These are phyloP conservation scores for Candida parachauliodes DNA, from an alignment of 805 yeast species.

Conservation along the genomic window DNA sequence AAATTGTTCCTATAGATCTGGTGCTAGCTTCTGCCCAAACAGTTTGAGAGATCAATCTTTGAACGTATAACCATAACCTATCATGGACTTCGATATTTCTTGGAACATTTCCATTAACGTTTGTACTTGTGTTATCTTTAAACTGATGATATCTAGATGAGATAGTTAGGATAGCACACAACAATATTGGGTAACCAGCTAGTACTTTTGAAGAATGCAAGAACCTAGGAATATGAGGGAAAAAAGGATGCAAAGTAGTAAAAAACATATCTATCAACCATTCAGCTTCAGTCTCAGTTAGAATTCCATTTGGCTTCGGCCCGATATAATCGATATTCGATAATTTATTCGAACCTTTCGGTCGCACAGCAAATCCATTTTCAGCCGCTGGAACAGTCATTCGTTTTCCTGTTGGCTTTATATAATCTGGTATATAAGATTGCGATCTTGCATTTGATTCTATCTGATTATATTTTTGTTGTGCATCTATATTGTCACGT, in stretches of 20 bases:
- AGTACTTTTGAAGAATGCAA: constrained; percentile 62
- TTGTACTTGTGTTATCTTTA: constrained; percentile 29
- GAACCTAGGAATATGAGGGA: constrained; percentile 79
- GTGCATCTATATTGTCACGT: constrained; percentile 56
- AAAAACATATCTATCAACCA: constrained; percentile 60
- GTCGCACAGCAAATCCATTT: constrained; percentile 40
- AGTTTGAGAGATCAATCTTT: constrained; percentile 73
- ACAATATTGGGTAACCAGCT: constrained; percentile 74
- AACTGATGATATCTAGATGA: constrained; percentile 73
- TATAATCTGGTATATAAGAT: constrained; percentile 18
- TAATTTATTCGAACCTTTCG: constrained; percentile 44
- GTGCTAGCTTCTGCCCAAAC: constrained; percentile 95
- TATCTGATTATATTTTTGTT: constrained; percentile 44
- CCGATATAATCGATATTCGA: constrained; percentile 67
- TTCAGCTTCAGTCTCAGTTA: constrained; percentile 62
- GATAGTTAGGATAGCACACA: constrained; percentile 78
- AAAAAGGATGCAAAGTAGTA: constrained; percentile 80
- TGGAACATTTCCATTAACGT: constrained; percentile 29
- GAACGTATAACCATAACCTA: constrained; percentile 80
- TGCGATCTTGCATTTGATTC: constrained; percentile 21
- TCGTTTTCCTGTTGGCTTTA: constrained; percentile 20
- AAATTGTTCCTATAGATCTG: constrained; percentile 79
- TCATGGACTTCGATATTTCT: constrained; percentile 68
- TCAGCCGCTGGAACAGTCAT: constrained; percentile 43
- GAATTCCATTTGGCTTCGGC: constrained; percentile 40